phyloP scores from a whole-genome alignment of 129 eudicot genomes.

The Ambrosia trifida region DNA sequence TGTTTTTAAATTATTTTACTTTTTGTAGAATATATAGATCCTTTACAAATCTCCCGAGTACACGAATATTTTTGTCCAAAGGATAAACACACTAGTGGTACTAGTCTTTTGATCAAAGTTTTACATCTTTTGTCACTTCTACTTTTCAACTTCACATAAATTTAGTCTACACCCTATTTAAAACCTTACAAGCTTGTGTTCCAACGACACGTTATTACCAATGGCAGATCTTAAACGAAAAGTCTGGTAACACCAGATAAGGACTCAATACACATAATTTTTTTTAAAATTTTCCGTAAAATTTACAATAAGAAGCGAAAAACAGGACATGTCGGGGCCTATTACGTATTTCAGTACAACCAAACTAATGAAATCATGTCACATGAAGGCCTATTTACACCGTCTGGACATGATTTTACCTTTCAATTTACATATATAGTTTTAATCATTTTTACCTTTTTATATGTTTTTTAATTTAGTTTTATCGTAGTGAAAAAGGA shows the following conservation, averaged over 20 bases:
- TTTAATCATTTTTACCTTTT: not conserved
- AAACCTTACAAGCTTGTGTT: too few relatives aligned
- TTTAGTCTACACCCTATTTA: not conserved
- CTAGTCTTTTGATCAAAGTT: not conserved
- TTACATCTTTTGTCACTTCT: not conserved
- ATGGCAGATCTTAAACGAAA: too few relatives aligned
- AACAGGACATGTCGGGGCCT: too few relatives aligned
- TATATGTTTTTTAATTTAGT: not conserved
- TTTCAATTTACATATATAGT: not conserved
- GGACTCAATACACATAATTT: too few relatives aligned
- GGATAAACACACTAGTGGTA: conserved; percentile 16
- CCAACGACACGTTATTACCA: too few relatives aligned
- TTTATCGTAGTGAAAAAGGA: too few relatives aligned
- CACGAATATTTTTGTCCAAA: conserved; percentile 21
- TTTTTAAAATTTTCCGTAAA: too few relatives aligned
- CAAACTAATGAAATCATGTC: not conserved
- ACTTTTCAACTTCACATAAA: not conserved
- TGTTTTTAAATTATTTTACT: not conserved
- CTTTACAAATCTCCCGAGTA: conserved; percentile 8
- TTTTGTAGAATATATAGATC: conserved; percentile 24
- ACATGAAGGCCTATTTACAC: not conserved
- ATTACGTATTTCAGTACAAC: not conserved
- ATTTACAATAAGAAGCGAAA: too few relatives aligned
- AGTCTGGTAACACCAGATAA: too few relatives aligned
- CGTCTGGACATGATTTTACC: not conserved